Conservation (phyloP, 306 rosid genomes). For the Lathyrus tuberosus region DNA sequence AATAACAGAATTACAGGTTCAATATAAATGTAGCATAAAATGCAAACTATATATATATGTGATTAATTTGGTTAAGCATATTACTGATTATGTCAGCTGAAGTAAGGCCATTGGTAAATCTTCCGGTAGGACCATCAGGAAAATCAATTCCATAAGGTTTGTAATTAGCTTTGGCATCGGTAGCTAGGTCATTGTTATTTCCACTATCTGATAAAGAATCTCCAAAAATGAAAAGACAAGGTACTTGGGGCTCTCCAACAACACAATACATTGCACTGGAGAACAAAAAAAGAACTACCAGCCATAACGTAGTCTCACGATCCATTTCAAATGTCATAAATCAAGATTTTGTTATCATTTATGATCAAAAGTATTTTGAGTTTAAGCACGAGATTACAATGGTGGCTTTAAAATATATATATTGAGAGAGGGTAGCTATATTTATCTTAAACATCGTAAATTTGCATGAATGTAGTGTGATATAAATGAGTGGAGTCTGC, state of each 20-base stretch:
- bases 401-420: constrained; percentile 1
- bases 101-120: constrained; percentile 67
- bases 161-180: constrained; percentile 47
- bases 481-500: constrained; percentile 11
- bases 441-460: background rate
- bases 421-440: background rate
- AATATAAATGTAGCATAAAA: background rate
- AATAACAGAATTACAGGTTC: background rate
- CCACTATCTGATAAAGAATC: constrained; percentile 70
- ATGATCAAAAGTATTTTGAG: constrained; percentile 5
- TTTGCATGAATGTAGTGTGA: background rate
- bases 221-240: constrained; percentile 70
- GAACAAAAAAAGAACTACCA: constrained; percentile 21
- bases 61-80: background rate
- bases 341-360: background rate
- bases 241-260: constrained; percentile 44
- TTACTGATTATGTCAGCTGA: constrained; percentile 36
- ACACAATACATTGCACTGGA: constrained; percentile 18
- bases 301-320: constrained; percentile 29
- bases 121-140: constrained; percentile 56
- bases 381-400: background rate
- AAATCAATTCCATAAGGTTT: constrained; percentile 67
- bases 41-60: background rate
- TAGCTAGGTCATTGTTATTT: constrained; percentile 49
- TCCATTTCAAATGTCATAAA: constrained; percentile 6